Percentiles rank a stretch among this genome's conserved stretches.
phyloP scores from a whole-genome alignment of 75 land plant species.

The Pinus tabuliformis region DNA sequence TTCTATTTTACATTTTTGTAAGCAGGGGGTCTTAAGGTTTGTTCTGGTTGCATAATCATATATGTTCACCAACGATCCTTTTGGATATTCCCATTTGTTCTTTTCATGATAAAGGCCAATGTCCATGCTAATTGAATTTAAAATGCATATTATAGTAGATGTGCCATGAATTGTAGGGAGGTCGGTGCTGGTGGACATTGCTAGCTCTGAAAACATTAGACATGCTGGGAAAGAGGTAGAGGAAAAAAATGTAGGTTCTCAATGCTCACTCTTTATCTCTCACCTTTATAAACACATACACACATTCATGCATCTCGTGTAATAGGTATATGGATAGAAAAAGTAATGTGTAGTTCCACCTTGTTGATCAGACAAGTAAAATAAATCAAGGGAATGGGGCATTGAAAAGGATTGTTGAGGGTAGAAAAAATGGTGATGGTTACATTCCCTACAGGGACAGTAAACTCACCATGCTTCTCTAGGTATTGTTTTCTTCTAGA shows the following conservation, averaged over 20 bases:
- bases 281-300: too few species aligned
- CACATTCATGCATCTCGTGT: too few species aligned
- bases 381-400: constrained; percentile 54
- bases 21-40: background rate
- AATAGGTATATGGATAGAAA: background rate
- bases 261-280: background rate
- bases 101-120: background rate
- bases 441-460: constrained; percentile 51
- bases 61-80: background rate
- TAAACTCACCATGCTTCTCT: constrained; percentile 51
- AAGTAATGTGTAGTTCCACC: constrained; percentile 1
- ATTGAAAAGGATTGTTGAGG: constrained; percentile 47
- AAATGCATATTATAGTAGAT: constrained; percentile 33
- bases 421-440: constrained; percentile 39
- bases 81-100: background rate
- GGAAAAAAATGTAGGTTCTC: constrained; percentile 29
- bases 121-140: background rate
- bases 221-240: constrained; percentile 43
- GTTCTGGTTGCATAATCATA: background rate
- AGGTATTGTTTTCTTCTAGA: constrained; percentile 11
- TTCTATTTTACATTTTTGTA: background rate
- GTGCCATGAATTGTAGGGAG: constrained; percentile 36
- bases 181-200: constrained; percentile 49
- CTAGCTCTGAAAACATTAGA: constrained; percentile 46
- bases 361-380: constrained; percentile 37